Conservation (phyloP, 192 early-diverging fungal genomes). For the Linnemannia elongata region DNA sequence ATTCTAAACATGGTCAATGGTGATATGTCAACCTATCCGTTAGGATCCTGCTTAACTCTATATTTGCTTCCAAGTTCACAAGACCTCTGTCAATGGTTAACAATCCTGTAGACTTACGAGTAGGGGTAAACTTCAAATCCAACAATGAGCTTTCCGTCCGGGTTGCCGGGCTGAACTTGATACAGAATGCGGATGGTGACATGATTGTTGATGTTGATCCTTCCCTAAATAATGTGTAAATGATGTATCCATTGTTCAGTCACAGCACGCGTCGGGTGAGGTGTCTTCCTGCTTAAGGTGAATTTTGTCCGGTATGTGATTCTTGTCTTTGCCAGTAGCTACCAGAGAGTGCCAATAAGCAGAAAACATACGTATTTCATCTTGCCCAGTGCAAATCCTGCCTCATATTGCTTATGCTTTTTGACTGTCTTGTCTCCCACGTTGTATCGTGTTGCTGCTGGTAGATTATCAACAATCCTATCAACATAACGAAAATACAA, state of each 20-base stretch:
- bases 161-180: constrained; percentile 37
- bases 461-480: constrained; percentile 73
- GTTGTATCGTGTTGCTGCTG: constrained; percentile 64
- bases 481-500: neutral
- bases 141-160: constrained; percentile 61
- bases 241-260: neutral
- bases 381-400: constrained; percentile 69
- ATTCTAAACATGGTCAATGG: neutral
- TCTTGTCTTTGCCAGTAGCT: neutral
- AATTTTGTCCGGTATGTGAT: neutral
- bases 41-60: too few species aligned
- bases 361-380: constrained; percentile 31
- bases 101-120: constrained; percentile 52
- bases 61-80: too few species aligned
- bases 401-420: constrained; percentile 55
- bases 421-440: constrained; percentile 23
- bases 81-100: neutral
- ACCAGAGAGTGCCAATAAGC: neutral
- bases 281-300: neutral
- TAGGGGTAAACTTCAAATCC: constrained; percentile 78
- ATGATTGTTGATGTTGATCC: constrained; percentile 73
- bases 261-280: neutral
- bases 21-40: neutral
- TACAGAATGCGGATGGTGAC: constrained; percentile 71
- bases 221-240: constrained; percentile 25